Evolutionary conservation across 805 yeast genomes (phyloP).

Genomic region (Cyberlindnera japonica): DNA sequence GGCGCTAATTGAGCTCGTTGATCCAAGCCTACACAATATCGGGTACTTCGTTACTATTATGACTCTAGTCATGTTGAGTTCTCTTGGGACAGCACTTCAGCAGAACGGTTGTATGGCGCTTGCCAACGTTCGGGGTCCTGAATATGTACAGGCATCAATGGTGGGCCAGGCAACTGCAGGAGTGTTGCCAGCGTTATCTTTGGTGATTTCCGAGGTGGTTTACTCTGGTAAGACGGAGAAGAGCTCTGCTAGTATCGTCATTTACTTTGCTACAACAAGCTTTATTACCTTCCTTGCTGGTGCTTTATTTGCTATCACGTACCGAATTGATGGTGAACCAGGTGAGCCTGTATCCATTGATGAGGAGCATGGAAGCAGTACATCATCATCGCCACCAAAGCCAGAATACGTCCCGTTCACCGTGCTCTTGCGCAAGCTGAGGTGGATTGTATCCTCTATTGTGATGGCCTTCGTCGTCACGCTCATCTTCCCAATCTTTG

Average conservation of each 20-base stretch:
- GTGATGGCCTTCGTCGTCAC: conserved; percentile 72
- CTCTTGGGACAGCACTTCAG: conserved; percentile 75
- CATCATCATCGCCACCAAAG: conserved; percentile 1
- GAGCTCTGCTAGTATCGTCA: conserved; percentile 26
- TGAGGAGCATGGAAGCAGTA: not conserved
- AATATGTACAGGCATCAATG: conserved; percentile 84
- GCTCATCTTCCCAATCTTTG: conserved; percentile 85
- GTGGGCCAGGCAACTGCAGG: conserved; percentile 96
- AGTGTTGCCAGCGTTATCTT: conserved; percentile 77
- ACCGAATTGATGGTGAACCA: conserved; percentile 22
- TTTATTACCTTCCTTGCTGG: conserved; percentile 42
- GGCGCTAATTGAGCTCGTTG: conserved; percentile 23
- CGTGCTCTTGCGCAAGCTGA: conserved; percentile 58
- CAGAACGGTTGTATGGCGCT: conserved; percentile 92
- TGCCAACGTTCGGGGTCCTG: conserved; percentile 70
- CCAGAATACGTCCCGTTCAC: conserved; percentile 52
- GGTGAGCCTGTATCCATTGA: conserved; percentile 12
- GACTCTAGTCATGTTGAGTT: conserved; percentile 58
- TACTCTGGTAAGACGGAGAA: conserved; percentile 25
- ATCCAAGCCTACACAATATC: conserved; percentile 20
- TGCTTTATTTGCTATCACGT: conserved; percentile 34
- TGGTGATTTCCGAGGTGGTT: conserved; percentile 48
- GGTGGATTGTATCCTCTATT: conserved; percentile 62
- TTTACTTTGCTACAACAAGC: conserved; percentile 51
- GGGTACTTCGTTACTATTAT: conserved; percentile 48